Evolutionary conservation across 228 moss, liverwort and hornwort genomes (phyloP).

Genomic region (Sphagnum magellanicum): DNA sequence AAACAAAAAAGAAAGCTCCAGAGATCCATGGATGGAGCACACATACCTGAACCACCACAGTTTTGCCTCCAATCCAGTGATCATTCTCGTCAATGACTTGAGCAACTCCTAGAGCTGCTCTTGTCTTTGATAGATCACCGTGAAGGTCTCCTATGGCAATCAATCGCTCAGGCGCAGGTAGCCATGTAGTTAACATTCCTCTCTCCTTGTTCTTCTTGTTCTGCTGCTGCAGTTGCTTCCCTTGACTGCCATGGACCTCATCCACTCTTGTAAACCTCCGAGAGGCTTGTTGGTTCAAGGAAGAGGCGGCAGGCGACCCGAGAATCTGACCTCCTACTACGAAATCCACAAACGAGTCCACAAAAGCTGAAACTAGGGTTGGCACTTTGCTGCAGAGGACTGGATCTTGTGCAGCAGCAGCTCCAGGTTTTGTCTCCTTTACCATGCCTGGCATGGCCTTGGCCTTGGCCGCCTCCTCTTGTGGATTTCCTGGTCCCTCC

Average conservation of each 20-base stretch:
- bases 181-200: constrained; percentile 35
- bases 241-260: background rate
- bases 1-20: no score
- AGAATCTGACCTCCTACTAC: constrained; percentile 85
- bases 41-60: constrained; percentile 81
- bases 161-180: constrained; percentile 65
- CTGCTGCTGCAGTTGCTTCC: background rate
- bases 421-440: no score
- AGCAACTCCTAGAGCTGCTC: constrained; percentile 75
- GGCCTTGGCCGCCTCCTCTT: no score
- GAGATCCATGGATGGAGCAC: no score
- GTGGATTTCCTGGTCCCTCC: no score
- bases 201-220: background rate
- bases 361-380: constrained; percentile 64
- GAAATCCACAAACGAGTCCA: constrained; percentile 85
- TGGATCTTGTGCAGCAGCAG: background rate
- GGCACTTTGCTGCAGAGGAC: constrained; percentile 55
- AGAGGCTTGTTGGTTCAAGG: background rate
- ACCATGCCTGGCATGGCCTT: no score
- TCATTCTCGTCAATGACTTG: constrained; percentile 69
- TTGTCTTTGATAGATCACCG: constrained; percentile 74
- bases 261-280: background rate
- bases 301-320: constrained; percentile 2
- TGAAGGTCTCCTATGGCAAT: constrained; percentile 89
- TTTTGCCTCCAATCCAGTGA: constrained; percentile 73